Evolutionary conservation across 2,329 filamentous ascomycete genomes (phyloP).

Genomic region (Fusarium scirpi): DNA sequence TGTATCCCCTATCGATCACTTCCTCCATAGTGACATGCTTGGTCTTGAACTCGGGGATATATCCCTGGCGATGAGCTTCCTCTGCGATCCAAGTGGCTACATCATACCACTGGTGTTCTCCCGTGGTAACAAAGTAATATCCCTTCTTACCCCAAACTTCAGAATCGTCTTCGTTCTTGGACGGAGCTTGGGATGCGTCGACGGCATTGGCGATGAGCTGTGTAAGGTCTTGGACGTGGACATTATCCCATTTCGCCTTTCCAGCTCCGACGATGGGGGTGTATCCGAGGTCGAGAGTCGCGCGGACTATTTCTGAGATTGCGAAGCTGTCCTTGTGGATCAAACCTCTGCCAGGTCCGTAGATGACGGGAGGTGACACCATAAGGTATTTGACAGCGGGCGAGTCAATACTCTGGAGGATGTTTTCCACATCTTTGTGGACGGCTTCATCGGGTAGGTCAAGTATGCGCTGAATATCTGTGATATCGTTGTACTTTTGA

Average conservation of each 20-base stretch:
- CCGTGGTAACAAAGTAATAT: constrained; percentile 71
- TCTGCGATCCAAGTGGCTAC: constrained; percentile 67
- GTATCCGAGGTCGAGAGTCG: constrained; percentile 57
- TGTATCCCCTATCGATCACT: constrained; percentile 44
- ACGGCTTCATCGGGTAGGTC: constrained; percentile 66
- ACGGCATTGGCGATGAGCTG: constrained; percentile 59
- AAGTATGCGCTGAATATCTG: constrained; percentile 66
- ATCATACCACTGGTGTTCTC: constrained; percentile 72
- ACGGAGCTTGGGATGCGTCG: constrained; percentile 65
- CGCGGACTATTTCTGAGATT: constrained; percentile 57
- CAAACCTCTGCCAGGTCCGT: constrained; percentile 62
- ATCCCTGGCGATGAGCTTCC: constrained; percentile 57
- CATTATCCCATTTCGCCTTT: constrained; percentile 64
- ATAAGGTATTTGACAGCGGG: constrained; percentile 58
- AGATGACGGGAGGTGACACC: constrained; percentile 64
- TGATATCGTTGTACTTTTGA: constrained; percentile 68
- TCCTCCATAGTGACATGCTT: constrained; percentile 49
- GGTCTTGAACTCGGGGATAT: constrained; percentile 43
- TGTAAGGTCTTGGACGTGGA: constrained; percentile 63
- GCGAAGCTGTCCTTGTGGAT: constrained; percentile 64
- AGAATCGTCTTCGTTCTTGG: constrained; percentile 63
- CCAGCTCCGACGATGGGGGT: constrained; percentile 60
- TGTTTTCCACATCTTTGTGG: constrained; percentile 77
- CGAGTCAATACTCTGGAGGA: constrained; percentile 63
- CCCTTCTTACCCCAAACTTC: constrained; percentile 73